Evolutionary conservation across 2,329 filamentous ascomycete species (phyloP).

Genomic region (Pseudogymnoascus sp.): DNA sequence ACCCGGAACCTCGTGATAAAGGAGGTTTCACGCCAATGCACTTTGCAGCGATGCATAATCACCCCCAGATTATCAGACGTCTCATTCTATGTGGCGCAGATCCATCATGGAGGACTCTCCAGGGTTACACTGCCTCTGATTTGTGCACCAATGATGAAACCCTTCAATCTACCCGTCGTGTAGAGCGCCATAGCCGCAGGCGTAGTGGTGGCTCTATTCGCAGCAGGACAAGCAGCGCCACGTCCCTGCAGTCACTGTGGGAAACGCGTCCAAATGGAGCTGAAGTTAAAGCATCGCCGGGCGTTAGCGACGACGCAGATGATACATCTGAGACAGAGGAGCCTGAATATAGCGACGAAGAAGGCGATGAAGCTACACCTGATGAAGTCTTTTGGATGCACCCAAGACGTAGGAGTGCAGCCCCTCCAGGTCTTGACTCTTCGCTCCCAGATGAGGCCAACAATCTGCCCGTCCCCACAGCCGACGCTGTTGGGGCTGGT

Average conservation of each 20-base stretch:
- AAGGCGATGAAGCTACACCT: slow-evolving; percentile 21
- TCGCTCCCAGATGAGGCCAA: neutral
- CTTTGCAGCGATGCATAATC: slow-evolving; percentile 68
- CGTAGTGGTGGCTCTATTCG: slow-evolving; percentile 53
- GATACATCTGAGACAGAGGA: slow-evolving; percentile 35
- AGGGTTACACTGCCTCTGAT: slow-evolving; percentile 63
- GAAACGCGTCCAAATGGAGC: slow-evolving; percentile 44
- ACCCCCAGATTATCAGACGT: slow-evolving; percentile 66
- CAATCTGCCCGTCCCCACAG: slow-evolving; percentile 20
- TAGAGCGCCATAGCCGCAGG: slow-evolving; percentile 55
- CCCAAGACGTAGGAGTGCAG: slow-evolving; percentile 25
- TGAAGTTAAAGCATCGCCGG: slow-evolving; percentile 28
- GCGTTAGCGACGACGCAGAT: slow-evolving; percentile 34
- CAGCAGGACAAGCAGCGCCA: slow-evolving; percentile 58
- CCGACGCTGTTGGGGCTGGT: slow-evolving; percentile 15
- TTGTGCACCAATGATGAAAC: slow-evolving; percentile 59
- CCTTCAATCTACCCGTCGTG: slow-evolving; percentile 52
- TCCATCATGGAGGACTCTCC: slow-evolving; percentile 59
- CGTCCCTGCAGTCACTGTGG: slow-evolving; percentile 60
- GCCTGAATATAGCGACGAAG: slow-evolving; percentile 22
- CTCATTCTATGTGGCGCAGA: slow-evolving; percentile 68
- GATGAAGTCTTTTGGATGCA: slow-evolving; percentile 30
- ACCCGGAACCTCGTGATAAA: slow-evolving; percentile 65
- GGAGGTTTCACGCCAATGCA: slow-evolving; percentile 78
- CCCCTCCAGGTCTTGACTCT: neutral